Evolutionary conservation across 805 yeast genomes (phyloP), one percentile per base, ranked within the genome.

Genomic region (Hanseniaspora taiwanica): DNA sequence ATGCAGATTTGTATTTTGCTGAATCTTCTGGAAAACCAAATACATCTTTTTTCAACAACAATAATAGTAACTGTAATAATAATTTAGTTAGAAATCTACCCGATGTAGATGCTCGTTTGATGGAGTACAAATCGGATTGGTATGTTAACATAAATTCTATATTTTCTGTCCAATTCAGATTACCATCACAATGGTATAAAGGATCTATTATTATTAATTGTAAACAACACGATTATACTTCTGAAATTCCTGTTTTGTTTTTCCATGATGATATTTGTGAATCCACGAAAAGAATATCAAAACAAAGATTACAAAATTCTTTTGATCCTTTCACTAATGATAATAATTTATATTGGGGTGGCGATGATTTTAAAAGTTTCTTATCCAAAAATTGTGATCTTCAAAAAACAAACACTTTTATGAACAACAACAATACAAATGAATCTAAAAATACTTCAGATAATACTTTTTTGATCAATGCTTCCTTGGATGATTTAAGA

Each of bases 241-340:
- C 74, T 41, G 74, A 76, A 35, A 60, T 85, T 14, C 97, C 97
- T 0, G 79, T 86, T 4, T 52, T 91, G 32, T 91, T 87, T 58
- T 87, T 91, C 64, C 98, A 91, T 59, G 98, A 91, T 54, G 81
- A 82, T 41, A 87, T 82, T 49, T 74, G 80, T 25, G 78, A 83
- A 6, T 80, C 89, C 32, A 84, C 94, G 0, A 62, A 70, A 38
- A 60, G 69, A 44, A 78, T 73, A 46, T 80, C 76, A 46, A 69
- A 72, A 38, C 54, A 72, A 40, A 29, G 32, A 20, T 69, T 78
- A 40, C 74, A 72, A 48, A 73, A 74, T 50, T 63, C 71, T 12
- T 85, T 87, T 55, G 82, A 81, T 43, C 86, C 94, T 0, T 87
- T 85, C 55, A 72, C 72, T 13, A 65, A 65, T 29, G 58, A 63